phyloP scores from a whole-genome alignment of 2,329 filamentous ascomycete genomes.

The Nothopassalora personata region DNA sequence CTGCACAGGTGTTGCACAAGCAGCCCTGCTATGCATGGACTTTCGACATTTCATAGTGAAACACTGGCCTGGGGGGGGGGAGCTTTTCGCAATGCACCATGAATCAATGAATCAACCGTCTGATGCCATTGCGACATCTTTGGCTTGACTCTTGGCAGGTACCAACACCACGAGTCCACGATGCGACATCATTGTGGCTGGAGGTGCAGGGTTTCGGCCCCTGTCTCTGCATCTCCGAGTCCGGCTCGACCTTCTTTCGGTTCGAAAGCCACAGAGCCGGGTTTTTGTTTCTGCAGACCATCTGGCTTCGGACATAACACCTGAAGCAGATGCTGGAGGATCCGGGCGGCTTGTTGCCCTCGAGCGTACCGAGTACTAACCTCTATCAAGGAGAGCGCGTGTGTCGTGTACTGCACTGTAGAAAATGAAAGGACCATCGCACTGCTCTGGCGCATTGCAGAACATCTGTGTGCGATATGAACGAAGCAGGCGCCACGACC shows the following conservation, averaged over 20 bases:
- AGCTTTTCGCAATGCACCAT: neutral
- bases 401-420: too few relatives aligned
- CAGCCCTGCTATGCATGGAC: neutral
- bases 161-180: neutral
- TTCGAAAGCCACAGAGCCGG: neutral
- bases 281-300: neutral
- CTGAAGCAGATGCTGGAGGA: neutral
- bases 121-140: neutral
- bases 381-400: neutral
- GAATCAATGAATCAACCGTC: neutral
- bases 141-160: neutral
- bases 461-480: neutral
- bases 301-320: neutral
- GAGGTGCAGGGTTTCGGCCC: neutral
- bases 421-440: neutral
- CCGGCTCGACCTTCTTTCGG: neutral
- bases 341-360: neutral
- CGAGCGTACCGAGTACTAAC: neutral
- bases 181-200: neutral
- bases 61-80: too few relatives aligned
- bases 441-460: neutral
- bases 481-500: neutral
- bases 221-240: neutral
- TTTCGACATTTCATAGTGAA: neutral
- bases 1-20: neutral